phyloP scores from a whole-genome alignment of 768 basidiomycete species.

The Calocera cornea region DNA sequence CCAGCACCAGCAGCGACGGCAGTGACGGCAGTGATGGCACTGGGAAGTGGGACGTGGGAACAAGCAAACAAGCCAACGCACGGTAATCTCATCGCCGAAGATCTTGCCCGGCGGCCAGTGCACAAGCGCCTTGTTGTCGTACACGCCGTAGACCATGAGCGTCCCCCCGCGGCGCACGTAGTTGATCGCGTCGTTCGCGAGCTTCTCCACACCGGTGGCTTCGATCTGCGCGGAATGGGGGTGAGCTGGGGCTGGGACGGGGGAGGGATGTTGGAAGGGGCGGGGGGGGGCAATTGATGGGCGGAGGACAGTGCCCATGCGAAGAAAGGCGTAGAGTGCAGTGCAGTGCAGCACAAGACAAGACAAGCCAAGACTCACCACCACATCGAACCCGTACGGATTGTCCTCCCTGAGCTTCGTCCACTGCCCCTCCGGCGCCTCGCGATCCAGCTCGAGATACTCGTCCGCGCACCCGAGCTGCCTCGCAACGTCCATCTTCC shows the following conservation, averaged over 20 bases:
- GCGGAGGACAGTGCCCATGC: too few species aligned
- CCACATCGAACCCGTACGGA: slow-evolving; percentile 80
- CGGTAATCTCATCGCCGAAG: slow-evolving; percentile 52
- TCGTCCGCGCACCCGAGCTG: slow-evolving; percentile 67
- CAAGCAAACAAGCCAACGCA: neutral
- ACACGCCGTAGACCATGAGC: slow-evolving; percentile 81
- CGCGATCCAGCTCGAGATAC: slow-evolving; percentile 71
- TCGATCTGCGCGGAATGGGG: slow-evolving; percentile 27
- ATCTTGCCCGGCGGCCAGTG: slow-evolving; percentile 81
- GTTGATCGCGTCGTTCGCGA: slow-evolving; percentile 81
- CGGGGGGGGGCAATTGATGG: too few species aligned
- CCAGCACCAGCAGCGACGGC: too few species aligned
- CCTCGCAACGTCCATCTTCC: slow-evolving; percentile 80
- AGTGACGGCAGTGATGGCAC: too few species aligned
- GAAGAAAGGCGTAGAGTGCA: too few species aligned
- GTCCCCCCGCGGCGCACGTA: slow-evolving; percentile 82
- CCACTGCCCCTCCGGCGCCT: slow-evolving; percentile 67
- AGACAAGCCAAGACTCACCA: too few species aligned
- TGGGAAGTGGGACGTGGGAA: slow-evolving; percentile 5
- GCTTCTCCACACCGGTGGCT: slow-evolving; percentile 69
- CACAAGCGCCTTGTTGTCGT: slow-evolving; percentile 73
- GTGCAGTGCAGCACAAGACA: too few species aligned
- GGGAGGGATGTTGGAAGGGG: neutral
- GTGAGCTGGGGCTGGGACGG: neutral
- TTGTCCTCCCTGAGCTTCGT: slow-evolving; percentile 62